These are phyloP conservation scores for Orbilia javanica DNA, from an alignment of 2,329 filamentous ascomycete species.

Conservation along the genomic window DNA sequence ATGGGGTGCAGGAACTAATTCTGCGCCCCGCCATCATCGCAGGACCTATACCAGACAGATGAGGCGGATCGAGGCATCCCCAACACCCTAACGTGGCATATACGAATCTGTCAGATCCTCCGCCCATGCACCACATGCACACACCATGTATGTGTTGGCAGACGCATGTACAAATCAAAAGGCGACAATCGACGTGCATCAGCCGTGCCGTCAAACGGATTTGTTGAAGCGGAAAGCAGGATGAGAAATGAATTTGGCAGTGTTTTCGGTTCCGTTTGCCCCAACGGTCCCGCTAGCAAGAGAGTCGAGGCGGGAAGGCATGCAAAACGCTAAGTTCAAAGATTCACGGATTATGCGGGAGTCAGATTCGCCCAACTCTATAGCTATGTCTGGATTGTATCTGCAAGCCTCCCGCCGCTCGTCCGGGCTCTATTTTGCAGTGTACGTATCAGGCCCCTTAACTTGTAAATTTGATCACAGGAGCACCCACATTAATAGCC, in stretches of 20 bases:
- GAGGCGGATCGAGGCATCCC: background rate
- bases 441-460: too few relatives aligned
- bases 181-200: background rate
- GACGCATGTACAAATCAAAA: background rate
- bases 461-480: too few relatives aligned
- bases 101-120: background rate
- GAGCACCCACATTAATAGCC: too few relatives aligned
- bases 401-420: too few relatives aligned
- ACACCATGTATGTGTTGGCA: slow-evolving; percentile 9
- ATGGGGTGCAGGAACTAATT: background rate
- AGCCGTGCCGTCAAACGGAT: slow-evolving; percentile 2
- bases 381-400: too few relatives aligned
- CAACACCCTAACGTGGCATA: background rate
- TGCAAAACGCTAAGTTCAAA: background rate
- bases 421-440: too few relatives aligned
- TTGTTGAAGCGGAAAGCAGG: background rate
- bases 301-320: background rate
- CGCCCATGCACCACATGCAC: background rate
- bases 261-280: background rate
- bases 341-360: background rate
- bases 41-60: background rate
- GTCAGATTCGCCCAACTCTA: background rate
- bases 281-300: background rate
- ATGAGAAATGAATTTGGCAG: background rate
- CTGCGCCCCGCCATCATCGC: too few relatives aligned